Evolutionary conservation across 1,284 basidiomycete species (phyloP).

Genomic region (Trichosporon inkin): DNA sequence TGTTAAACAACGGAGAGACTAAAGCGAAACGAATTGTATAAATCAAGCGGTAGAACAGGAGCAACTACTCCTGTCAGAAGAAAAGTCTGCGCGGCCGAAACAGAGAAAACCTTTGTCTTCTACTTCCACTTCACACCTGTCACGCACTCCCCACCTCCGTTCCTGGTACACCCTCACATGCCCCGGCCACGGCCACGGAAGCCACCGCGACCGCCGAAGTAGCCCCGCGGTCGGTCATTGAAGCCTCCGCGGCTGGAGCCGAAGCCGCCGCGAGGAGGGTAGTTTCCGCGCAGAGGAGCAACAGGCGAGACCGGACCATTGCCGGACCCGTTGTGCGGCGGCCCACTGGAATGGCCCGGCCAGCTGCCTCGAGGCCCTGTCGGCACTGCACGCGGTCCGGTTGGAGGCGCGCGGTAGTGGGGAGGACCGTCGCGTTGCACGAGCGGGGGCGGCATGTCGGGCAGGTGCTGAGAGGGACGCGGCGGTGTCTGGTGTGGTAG

Average conservation of each 20-base stretch:
- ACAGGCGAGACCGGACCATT: slow-evolving; percentile 20
- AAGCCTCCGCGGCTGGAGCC: slow-evolving; percentile 11
- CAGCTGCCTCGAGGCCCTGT: slow-evolving; percentile 21
- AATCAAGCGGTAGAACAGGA: not conserved
- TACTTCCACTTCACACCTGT: not conserved
- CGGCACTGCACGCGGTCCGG: slow-evolving; percentile 21
- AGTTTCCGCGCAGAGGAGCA: slow-evolving; percentile 13
- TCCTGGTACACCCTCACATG: slow-evolving; percentile 11
- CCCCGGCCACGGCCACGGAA: slow-evolving; percentile 22
- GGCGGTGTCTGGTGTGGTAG: slow-evolving; percentile 20
- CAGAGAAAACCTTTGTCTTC: not conserved
- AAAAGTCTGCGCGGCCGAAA: slow-evolving; percentile 9
- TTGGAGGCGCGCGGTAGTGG: slow-evolving; percentile 19
- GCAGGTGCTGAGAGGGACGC: slow-evolving; percentile 11
- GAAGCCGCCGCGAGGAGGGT: slow-evolving; percentile 19
- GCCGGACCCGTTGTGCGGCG: not conserved
- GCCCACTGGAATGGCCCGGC: slow-evolving; percentile 7
- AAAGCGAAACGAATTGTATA: slow-evolving; percentile 19
- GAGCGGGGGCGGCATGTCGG: slow-evolving; percentile 20
- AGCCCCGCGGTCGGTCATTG: slow-evolving; percentile 15
- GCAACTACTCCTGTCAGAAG: not conserved
- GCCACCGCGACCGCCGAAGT: slow-evolving; percentile 14
- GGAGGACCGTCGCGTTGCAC: slow-evolving; percentile 19
- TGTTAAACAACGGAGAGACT: not conserved
- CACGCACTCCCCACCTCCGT: not conserved